Conservation (phyloP, 345 rosid genomes). For the Raphanus raphanistrum region DNA sequence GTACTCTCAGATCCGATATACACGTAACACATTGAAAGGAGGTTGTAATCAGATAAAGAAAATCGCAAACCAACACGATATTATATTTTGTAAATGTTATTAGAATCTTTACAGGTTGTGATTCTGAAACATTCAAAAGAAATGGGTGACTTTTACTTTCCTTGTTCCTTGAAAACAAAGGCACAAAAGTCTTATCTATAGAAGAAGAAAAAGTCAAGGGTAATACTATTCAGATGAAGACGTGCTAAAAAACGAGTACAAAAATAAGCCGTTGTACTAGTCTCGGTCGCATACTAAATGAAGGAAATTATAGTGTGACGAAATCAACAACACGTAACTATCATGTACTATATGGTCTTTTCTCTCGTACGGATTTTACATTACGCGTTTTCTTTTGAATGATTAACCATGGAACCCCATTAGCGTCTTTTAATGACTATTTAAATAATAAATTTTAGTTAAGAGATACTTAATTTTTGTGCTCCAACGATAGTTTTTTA, state of each 20-base stretch:
- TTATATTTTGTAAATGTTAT: background rate
- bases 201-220: constrained; percentile 30
- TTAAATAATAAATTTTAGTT: too few species aligned
- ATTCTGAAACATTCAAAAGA: constrained; percentile 27
- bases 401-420: too few species aligned
- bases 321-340: constrained; percentile 1
- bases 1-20: background rate
- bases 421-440: too few species aligned
- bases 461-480: too few species aligned
- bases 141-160: background rate
- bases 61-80: background rate
- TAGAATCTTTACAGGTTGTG: constrained; percentile 1
- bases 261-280: background rate
- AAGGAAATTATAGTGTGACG: constrained; percentile 9
- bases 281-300: background rate
- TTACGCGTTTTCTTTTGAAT: too few species aligned
- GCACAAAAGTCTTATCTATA: background rate
- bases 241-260: constrained; percentile 14
- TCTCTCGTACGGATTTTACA: too few species aligned
- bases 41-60: background rate
- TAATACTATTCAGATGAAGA: background rate
- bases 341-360: background rate
- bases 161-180: background rate
- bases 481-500: too few species aligned
- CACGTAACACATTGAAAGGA: too few species aligned